Evolutionary conservation across 2,329 filamentous ascomycete genomes (phyloP).

Genomic region (Pseudofabraea citricarpa): DNA sequence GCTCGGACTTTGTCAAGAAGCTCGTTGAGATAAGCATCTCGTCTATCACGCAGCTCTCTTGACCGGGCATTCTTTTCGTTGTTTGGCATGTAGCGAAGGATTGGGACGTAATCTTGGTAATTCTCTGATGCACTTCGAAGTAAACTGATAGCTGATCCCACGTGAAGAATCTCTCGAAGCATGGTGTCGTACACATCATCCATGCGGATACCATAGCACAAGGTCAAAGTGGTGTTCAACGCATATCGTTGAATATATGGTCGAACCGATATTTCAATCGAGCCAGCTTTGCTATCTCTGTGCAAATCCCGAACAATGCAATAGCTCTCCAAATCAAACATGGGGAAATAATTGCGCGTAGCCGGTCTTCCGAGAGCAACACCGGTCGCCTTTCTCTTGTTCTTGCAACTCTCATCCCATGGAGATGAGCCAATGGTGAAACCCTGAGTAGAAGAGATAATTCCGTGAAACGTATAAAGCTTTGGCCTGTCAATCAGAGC

Average conservation of each 20-base stretch:
- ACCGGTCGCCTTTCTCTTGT: slow-evolving; percentile 46
- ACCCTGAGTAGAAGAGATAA: slow-evolving; percentile 46
- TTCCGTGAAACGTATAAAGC: slow-evolving; percentile 48
- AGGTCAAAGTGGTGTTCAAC: slow-evolving; percentile 47
- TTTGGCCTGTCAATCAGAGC: slow-evolving; percentile 45
- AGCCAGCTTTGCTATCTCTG: slow-evolving; percentile 36
- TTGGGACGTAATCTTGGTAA: slow-evolving; percentile 47
- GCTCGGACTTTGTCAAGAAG: slow-evolving; percentile 44
- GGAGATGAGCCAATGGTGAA: slow-evolving; percentile 51
- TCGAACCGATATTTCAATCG: slow-evolving; percentile 38
- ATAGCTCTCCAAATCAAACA: slow-evolving; percentile 49
- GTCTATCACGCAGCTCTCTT: slow-evolving; percentile 40
- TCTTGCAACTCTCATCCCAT: slow-evolving; percentile 49
- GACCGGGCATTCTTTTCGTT: slow-evolving; percentile 44
- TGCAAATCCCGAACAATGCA: slow-evolving; percentile 44
- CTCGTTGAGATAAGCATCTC: slow-evolving; percentile 44
- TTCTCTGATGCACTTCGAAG: slow-evolving; percentile 47
- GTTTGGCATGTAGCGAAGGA: slow-evolving; percentile 44
- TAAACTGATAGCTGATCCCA: slow-evolving; percentile 45
- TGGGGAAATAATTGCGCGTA: slow-evolving; percentile 42
- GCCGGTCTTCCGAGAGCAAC: slow-evolving; percentile 40
- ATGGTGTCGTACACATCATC: slow-evolving; percentile 46
- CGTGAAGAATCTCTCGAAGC: slow-evolving; percentile 46
- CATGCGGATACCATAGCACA: slow-evolving; percentile 52
- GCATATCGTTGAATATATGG: slow-evolving; percentile 49